phyloP scores from a whole-genome alignment of 2,329 filamentous ascomycete genomes.

The Penicillium sp. region DNA sequence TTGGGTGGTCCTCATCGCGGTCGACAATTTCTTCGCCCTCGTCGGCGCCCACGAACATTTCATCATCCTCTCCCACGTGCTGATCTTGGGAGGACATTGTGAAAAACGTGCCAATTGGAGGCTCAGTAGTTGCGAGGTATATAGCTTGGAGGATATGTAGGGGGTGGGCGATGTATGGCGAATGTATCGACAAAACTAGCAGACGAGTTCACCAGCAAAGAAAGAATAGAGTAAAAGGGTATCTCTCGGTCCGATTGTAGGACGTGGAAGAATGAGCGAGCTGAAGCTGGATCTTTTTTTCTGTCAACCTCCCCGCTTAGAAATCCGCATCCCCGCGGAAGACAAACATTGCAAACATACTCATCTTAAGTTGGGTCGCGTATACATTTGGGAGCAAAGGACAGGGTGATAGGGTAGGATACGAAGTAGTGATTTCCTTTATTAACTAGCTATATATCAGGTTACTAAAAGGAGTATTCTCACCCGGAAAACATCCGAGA shows the following conservation, averaged over 20 bases:
- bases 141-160: neutral
- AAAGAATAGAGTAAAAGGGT: neutral
- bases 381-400: neutral
- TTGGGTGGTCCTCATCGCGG: slow-evolving; percentile 63
- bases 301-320: slow-evolving; percentile 19
- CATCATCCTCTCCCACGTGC: slow-evolving; percentile 54
- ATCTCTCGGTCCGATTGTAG: slow-evolving; percentile 2
- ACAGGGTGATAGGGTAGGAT: no score
- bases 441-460: no score
- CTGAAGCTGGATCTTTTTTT: slow-evolving; percentile 16
- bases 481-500: no score
- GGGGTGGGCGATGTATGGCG: no score
- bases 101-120: slow-evolving; percentile 2
- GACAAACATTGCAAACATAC: slow-evolving; percentile 20
- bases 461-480: no score
- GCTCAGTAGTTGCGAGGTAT: neutral
- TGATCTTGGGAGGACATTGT: slow-evolving; percentile 36
- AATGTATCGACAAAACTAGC: neutral
- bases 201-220: neutral
- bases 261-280: slow-evolving; percentile 5
- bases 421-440: no score
- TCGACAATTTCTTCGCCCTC: slow-evolving; percentile 74
- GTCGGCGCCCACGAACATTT: slow-evolving; percentile 68
- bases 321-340: slow-evolving; percentile 23
- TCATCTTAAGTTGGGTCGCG: neutral